Evolutionary conservation across 495 filamentous ascomycete genomes (phyloP), one percentile per base, ranked within the genome.

Genomic region (Aspergillus olivimuriae): DNA sequence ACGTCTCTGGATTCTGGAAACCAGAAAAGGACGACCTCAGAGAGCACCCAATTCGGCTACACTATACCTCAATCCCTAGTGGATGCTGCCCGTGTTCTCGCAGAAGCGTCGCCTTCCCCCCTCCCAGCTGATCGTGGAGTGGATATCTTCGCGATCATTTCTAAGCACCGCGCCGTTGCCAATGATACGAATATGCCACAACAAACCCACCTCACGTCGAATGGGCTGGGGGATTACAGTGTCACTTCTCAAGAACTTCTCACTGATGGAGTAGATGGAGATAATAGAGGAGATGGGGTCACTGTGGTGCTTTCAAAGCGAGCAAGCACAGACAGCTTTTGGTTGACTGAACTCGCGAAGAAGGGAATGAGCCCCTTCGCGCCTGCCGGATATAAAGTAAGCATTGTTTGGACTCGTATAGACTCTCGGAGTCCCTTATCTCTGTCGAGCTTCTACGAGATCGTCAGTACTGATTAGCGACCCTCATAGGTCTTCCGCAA

Each of bases 401-500:
- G 40, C 19, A 12, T 12, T 32, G 17, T 11, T n/a, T n/a, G n/a
- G n/a, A n/a, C n/a, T n/a, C n/a, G n/a, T n/a, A n/a, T n/a, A n/a
- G n/a, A n/a, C n/a, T n/a, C n/a, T n/a, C n/a, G n/a, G n/a, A n/a
- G n/a, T n/a, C n/a, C n/a, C n/a, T n/a, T n/a, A n/a, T n/a, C n/a
- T n/a, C 2, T 20, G 15, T 18, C 16, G 7, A 8, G 16, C n/a
- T 17, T 16, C 4, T 36, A 36, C 15, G 10, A 7, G 17, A 34
- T 26, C 7, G 20, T 14, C 16, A 3, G 20, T 16, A 23, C 30
- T 33, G 12, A 34, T 18, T 16, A 32, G 34, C 15, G 4, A 15
- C 30, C 11, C 14, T 47, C 7, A 6, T n/a, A 60, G 47, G 47
- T 55, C 2, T 60, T 44, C 47, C 38, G 57, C 22, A 58, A 62